Percentiles rank a stretch among this genome's conserved stretches.
Conservation (phyloP, 2,329 filamentous ascomycete species). For the Phialophora expanda region DNA sequence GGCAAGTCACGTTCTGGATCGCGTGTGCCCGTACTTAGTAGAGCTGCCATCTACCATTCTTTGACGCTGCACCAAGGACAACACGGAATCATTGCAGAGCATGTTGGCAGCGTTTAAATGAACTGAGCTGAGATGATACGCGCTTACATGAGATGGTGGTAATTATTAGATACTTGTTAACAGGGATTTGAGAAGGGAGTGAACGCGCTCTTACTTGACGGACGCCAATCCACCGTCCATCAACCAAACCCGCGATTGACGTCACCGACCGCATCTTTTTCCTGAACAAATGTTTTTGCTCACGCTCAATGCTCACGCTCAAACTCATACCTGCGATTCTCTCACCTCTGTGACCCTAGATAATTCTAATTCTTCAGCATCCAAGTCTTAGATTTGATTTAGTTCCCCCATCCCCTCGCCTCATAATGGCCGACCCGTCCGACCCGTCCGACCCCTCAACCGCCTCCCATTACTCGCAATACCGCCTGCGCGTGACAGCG, state of each 20-base stretch:
- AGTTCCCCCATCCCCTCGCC: no score
- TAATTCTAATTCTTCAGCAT: background rate
- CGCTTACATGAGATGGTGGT: background rate
- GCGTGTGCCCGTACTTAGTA: no score
- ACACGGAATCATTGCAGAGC: background rate
- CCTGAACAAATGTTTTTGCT: constrained; percentile 2
- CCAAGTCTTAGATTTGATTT: background rate
- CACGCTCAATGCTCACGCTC: background rate
- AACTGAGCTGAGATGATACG: background rate
- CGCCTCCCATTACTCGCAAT: constrained; percentile 47
- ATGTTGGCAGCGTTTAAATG: background rate
- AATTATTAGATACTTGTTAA: background rate
- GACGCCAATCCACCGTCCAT: no score
- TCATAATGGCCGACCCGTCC: constrained; percentile 4
- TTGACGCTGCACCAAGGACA: background rate
- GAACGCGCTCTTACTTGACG: no score
- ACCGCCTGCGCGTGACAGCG: constrained; percentile 80
- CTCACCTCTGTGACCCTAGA: background rate
- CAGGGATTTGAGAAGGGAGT: background rate
- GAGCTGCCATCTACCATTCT: background rate
- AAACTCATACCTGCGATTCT: background rate
- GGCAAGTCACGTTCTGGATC: background rate
- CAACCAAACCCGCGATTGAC: constrained; percentile 6
- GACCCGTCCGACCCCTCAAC: background rate
- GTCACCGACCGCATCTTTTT: constrained; percentile 20